Conservation (phyloP, 2,329 filamentous ascomycete species). For the Annulohypoxylon truncatum region DNA sequence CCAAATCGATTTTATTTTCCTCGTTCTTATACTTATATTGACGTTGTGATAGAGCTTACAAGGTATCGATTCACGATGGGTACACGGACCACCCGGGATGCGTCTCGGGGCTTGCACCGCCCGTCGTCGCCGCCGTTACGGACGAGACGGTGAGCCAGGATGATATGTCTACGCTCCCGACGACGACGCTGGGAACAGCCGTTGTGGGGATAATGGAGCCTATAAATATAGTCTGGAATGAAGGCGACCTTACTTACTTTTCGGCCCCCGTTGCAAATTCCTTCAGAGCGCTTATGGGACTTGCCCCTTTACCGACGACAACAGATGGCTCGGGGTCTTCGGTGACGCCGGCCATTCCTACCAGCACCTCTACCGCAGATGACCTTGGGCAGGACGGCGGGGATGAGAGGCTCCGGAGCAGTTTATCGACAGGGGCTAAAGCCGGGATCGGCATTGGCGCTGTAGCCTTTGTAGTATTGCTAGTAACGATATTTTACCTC, state of each 20-base stretch:
- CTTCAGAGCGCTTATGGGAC: slow-evolving; percentile 14
- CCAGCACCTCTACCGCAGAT: neutral
- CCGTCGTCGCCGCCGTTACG: neutral
- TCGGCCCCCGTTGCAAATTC: slow-evolving; percentile 14
- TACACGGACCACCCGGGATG: neutral
- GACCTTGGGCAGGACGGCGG: neutral
- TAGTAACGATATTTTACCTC: neutral
- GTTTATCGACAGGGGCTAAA: slow-evolving; percentile 1
- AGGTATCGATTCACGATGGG: slow-evolving; percentile 3
- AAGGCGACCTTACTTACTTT: slow-evolving; percentile 17
- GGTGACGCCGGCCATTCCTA: neutral
- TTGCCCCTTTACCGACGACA: neutral
- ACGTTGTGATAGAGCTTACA: neutral
- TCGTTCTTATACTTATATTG: neutral
- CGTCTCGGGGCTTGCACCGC: slow-evolving; percentile 6
- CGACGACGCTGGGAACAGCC: neutral
- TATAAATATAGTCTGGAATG: slow-evolving; percentile 9
- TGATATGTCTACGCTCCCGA: neutral
- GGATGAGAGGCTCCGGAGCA: neutral
- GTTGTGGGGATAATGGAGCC: slow-evolving; percentile 12
- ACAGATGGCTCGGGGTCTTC: neutral
- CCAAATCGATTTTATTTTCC: neutral
- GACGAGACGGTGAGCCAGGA: neutral
- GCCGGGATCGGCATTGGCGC: slow-evolving; percentile 12
- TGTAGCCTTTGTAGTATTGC: neutral